Base-by-base conservation (phyloP, 2,329 filamentous ascomycete species). In the Calonectria pseudoturangicola region DNA sequence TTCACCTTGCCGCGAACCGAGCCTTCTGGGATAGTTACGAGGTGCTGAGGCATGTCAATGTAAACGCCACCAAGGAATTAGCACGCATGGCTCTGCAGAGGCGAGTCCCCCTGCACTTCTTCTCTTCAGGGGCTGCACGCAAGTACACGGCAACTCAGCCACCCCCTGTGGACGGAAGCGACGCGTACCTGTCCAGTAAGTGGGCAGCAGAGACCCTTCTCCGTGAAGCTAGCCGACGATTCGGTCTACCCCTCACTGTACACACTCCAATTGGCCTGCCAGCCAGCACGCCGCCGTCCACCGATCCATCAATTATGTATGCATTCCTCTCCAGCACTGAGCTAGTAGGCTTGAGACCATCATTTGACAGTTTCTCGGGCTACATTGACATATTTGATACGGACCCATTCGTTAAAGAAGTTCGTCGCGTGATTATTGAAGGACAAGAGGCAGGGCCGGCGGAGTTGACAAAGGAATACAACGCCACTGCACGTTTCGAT, bases 311-410 rank as follows among this genome's bases (percentile, higher is more conserved):
- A 9, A 41, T 28, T 15, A 43, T 60, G 33, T 33, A 60, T 39
- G 54, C 36, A 9, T 41, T 60, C 54, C 33, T 43, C 33, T 15
- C n/a, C 13, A 27, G 54, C 21, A 41, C 54, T 12, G 54, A 60
- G 18, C 54, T 39, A 3, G 21, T 27, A 9, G 54, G 54, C 21
- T 15, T 58, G n/a, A n/a, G 54, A 13, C 36, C 21, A 6, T 39
- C 13, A 2, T 60, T 41, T 3, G 54, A 43, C n/a, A 41, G 54
- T 25, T 27, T 27, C 33, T 60, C 33, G 2, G 36, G 54, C 3
- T 10, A 41, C 25, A 60, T 60, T 43, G 54, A 60, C n/a, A 60
- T 60, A 0, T 10, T 60, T 41, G 54, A 60, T 25, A 60, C 54
- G 5, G 33, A 18, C 12, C 54, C 33, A 8, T 60, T 60, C 12